Evolutionary conservation across 2,329 filamentous ascomycete genomes (phyloP).

Genomic region (Colletotrichum lindemuthianum): DNA sequence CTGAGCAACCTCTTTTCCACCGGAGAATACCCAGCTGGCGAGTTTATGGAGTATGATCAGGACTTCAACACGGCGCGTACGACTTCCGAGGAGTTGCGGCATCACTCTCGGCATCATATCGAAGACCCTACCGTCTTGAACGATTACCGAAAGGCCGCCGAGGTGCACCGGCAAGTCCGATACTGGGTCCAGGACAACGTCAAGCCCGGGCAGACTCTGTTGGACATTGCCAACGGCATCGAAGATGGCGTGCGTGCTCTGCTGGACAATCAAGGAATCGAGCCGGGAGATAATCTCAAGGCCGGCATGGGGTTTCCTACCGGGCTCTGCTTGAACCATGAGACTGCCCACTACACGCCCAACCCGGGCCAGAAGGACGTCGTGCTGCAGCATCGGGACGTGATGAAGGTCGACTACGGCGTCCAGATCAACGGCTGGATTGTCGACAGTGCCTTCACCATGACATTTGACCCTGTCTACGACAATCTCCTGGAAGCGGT

Average conservation of each 20-base stretch:
- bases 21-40: conserved; percentile 43
- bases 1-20: conserved; percentile 44
- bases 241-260: conserved; percentile 83
- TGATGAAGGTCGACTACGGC: conserved; percentile 86
- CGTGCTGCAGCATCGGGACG: conserved; percentile 76
- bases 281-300: conserved; percentile 80
- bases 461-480: conserved; percentile 79
- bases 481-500: conserved; percentile 80
- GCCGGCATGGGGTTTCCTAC: conserved; percentile 90
- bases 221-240: conserved; percentile 87
- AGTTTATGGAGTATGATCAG: conserved; percentile 40
- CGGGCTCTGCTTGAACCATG: conserved; percentile 84
- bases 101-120: conserved; percentile 37
- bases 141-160: conserved; percentile 86
- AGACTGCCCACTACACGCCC: conserved; percentile 86
- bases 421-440: conserved; percentile 84
- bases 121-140: conserved; percentile 71
- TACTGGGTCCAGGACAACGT: conserved; percentile 84
- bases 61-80: conserved; percentile 36
- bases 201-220: conserved; percentile 82
- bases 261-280: conserved; percentile 78
- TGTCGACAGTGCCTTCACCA: conserved; percentile 83
- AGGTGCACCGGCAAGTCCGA: conserved; percentile 88
- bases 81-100: conserved; percentile 41
- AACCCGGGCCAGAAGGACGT: conserved; percentile 84